phyloP scores from a whole-genome alignment of 2,329 filamentous ascomycete species.

The Bipolaris zeicola region DNA sequence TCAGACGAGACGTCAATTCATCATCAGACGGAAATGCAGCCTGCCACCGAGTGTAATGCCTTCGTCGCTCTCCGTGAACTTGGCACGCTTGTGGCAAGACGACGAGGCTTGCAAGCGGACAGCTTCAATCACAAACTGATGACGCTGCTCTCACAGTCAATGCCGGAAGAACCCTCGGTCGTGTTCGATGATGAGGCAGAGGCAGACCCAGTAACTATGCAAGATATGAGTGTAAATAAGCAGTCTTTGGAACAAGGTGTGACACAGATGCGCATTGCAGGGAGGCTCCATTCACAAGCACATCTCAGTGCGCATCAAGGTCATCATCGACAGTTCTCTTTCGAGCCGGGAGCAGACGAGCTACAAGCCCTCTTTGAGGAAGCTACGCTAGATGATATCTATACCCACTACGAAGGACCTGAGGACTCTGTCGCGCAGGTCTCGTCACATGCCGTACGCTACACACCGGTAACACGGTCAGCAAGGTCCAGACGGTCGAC shows the following conservation, averaged over 20 bases:
- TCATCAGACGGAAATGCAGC: constrained; percentile 7
- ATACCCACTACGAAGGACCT: constrained; percentile 11
- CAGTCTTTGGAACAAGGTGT: background rate
- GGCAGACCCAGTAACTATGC: background rate
- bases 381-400: constrained; percentile 9
- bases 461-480: background rate
- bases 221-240: background rate
- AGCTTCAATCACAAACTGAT: constrained; percentile 44
- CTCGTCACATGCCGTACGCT: background rate
- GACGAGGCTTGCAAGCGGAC: constrained; percentile 42
- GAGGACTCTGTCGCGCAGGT: constrained; percentile 8
- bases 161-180: background rate
- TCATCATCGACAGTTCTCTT: constrained; percentile 50
- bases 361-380: constrained; percentile 25
- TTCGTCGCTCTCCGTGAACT: constrained; percentile 44
- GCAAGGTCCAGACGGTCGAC: background rate
- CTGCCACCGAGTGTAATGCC: constrained; percentile 35
- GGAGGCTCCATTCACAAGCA: constrained; percentile 27
- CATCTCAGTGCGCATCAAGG: constrained; percentile 23
- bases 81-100: constrained; percentile 41
- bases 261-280: constrained; percentile 8
- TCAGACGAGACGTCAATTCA: constrained; percentile 33
- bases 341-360: constrained; percentile 52
- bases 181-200: background rate
- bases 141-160: constrained; percentile 33